Evolutionary conservation across 257 asterid species (phyloP).

Genomic region (Gynochthodes officinalis): DNA sequence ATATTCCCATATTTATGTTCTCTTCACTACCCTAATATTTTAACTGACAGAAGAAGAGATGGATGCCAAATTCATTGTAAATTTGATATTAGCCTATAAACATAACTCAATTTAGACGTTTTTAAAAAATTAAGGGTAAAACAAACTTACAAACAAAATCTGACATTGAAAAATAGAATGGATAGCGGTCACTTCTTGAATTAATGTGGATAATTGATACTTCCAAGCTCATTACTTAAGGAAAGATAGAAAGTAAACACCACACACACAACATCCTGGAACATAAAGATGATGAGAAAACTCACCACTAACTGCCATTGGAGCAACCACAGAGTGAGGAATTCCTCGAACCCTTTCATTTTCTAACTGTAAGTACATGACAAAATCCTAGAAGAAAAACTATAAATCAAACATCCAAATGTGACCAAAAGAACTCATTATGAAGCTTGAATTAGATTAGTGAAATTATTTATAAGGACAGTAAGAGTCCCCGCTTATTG

Average conservation of each 20-base stretch:
- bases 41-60: background rate
- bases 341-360: constrained; percentile 75
- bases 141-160: background rate
- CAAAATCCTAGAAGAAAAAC: constrained; percentile 47
- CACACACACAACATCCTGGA: background rate
- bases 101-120: background rate
- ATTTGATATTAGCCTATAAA: background rate
- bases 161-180: background rate
- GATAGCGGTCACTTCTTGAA: background rate
- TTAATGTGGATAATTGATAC: background rate
- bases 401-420: background rate
- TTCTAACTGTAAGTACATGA: constrained; percentile 53
- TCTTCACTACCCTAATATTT: background rate
- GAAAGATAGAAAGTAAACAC: background rate
- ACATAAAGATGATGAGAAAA: background rate
- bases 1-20: background rate
- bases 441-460: background rate
- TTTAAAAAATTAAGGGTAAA: background rate
- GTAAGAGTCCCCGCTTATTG: background rate
- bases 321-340: constrained; percentile 74
- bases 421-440: background rate
- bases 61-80: background rate
- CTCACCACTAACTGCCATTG: constrained; percentile 95
- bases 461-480: background rate
- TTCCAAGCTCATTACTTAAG: background rate